Evolutionary conservation across 345 rosid genomes (phyloP), one percentile per base, ranked within the genome.

Genomic region (Conringia planisiliqua): DNA sequence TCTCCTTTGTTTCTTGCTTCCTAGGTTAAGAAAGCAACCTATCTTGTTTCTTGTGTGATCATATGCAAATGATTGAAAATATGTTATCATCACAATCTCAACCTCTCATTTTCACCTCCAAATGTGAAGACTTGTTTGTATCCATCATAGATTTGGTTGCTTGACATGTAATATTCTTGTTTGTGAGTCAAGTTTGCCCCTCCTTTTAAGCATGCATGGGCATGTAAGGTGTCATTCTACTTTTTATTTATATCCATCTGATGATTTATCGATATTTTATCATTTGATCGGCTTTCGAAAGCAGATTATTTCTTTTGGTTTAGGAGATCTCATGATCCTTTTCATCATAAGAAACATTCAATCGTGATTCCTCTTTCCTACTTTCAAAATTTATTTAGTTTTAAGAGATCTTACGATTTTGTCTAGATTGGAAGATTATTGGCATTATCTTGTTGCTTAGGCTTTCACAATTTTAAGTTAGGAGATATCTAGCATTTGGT

Each of bases 1-100:
- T 70, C 30, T 36, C n/a, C 0, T 71, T 24, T 61, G 68, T 60
- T 60, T 60, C 36, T 61, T 76, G 63, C 27, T 61, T 26, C 56
- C 16, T 70, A 62, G 70, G 50, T 33, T 35, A 62, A 47, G 5
- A 54, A 38, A 12, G 36, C 48, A n/a, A 4, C 40, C 4, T 11
- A 10, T 2, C 22, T 35, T 27, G 10, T 22, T 32, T 10, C 10
- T 47, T 4, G 13, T 33, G 10, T 68, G 38, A 61, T 68, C 69
- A 50, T n/a, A 52, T 29, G 2, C 5, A 68, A 14, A 22, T 11
- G 2, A 12, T 20, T 59, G 43, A 57, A 46, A 7, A 38, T 38
- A n/a, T 48, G 63, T 16, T n/a, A 13, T 39, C 39, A 51, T 44
- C n/a, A 6, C 5, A 17, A 43, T 30, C 32, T 39, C 46, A 14